Evolutionary conservation across 441 rosid genomes (phyloP), one percentile per base, ranked within the genome.

Genomic region (Aleurites moluccanus): DNA sequence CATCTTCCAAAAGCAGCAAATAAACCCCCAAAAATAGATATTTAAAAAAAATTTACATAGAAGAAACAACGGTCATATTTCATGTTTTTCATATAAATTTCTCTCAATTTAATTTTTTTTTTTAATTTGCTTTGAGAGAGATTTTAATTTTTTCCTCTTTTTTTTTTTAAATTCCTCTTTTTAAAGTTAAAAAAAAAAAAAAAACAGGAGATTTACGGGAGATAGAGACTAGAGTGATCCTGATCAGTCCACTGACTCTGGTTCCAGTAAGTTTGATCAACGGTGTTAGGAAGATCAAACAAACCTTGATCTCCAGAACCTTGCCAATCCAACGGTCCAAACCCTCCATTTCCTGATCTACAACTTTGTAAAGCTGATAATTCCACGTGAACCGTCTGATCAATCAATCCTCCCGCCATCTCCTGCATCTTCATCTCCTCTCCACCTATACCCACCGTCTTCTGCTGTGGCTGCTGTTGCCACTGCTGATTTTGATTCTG

Each of bases 221-320:
- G 89, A 72, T 87, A 89, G 23, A 88, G 88, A 80, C 74, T 79
- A 25, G 85, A 63, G 38, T 86, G 90, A 81, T 91, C 90, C 67
- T 86, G 90, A 81, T 89, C 94, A 65, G 70, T 78, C 94, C 96
- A 93, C 73, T 88, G 98, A 78, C 80, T 85, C 64, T 87, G 96
- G 81, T 86, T 84, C 98, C 97, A 93, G 87, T 88, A 91, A 7
- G 88, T 78, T 73, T 88, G 97, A 87, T 91, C 98, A 73, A 81
- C 87, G 70, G 81, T n/a, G 81, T 40, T 78, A 0, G 92, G 84
- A 68, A 91, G 86, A 88, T 90, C 94, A 78, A 89, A 86, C 64
- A 91, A 78, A 47, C 77, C 81, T 44, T 87, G 94, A 84, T 86
- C 92, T 45, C 83, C 93, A 9, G 52, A 66, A 18, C 79, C 87